These are phyloP conservation scores for Apiotrichum sp. DNA, from an alignment of 1,284 basidiomycete genomes.

Conservation along the genomic window DNA sequence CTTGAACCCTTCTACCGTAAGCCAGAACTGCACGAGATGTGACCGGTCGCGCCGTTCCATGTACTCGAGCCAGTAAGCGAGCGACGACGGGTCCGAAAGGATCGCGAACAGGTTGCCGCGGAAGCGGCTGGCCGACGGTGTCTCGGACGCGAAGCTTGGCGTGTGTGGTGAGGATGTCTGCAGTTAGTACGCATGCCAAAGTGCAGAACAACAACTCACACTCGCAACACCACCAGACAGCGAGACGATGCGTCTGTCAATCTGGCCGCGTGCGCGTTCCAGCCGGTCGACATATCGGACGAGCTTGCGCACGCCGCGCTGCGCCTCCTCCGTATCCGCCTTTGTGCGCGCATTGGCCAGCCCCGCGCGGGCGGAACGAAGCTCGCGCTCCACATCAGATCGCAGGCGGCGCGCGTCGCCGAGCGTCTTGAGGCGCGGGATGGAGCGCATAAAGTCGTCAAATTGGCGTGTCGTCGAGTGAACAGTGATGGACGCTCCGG, in stretches of 20 bases:
- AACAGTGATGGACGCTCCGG: conserved; percentile 27
- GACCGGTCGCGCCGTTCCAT: conserved; percentile 86
- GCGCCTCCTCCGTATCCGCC: conserved; percentile 5
- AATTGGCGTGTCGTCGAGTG: conserved; percentile 59
- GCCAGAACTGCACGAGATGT: conserved; percentile 89
- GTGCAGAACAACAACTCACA: too few species aligned
- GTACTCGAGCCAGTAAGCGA: conserved; percentile 95
- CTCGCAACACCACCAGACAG: conserved; percentile 55
- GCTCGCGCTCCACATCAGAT: conserved; percentile 82
- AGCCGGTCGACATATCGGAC: conserved; percentile 81
- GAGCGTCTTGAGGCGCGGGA: conserved; percentile 70
- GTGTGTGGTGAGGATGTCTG: background rate
- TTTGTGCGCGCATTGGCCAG: conserved; percentile 17
- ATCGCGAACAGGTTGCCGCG: conserved; percentile 52
- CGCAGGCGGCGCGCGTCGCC: conserved; percentile 82
- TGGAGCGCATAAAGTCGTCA: conserved; percentile 79
- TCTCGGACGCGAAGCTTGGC: background rate
- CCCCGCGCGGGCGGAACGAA: conserved; percentile 62
- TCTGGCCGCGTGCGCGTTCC: conserved; percentile 75
- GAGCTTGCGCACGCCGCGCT: conserved; percentile 10
- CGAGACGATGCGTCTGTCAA: conserved; percentile 74
- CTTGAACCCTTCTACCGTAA: conserved; percentile 94
- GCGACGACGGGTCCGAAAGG: conserved; percentile 75
- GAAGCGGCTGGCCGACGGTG: background rate
- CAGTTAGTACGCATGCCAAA: background rate